phyloP scores from a whole-genome alignment of 2,329 filamentous ascomycete species.

The Alternaria brassicicola region DNA sequence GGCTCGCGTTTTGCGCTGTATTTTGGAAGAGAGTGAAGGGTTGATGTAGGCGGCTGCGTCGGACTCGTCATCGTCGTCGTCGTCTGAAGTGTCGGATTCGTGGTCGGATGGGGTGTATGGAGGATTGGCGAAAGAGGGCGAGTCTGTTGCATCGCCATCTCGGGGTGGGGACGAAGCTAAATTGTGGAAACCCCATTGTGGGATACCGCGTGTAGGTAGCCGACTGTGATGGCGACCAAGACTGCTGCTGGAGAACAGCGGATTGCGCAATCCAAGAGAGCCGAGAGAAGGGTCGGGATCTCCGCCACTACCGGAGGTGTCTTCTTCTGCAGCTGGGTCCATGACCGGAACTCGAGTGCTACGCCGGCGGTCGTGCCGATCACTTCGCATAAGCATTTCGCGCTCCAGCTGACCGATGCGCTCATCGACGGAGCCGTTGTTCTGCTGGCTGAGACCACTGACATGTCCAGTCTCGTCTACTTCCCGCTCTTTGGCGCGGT shows the following conservation, averaged over 20 bases:
- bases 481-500: slow-evolving; percentile 63
- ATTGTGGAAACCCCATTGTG: slow-evolving; percentile 19
- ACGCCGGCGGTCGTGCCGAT: slow-evolving; percentile 42
- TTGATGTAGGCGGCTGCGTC: slow-evolving; percentile 33
- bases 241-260: slow-evolving; percentile 27
- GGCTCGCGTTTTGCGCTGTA: slow-evolving; percentile 26
- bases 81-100: slow-evolving; percentile 34
- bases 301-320: slow-evolving; percentile 55
- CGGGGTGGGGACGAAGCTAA: slow-evolving; percentile 22
- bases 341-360: slow-evolving; percentile 28
- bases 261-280: slow-evolving; percentile 31
- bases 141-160: slow-evolving; percentile 23
- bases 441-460: slow-evolving; percentile 47
- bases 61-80: slow-evolving; percentile 36
- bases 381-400: slow-evolving; percentile 56
- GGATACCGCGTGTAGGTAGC: slow-evolving; percentile 21
- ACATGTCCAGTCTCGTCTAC: slow-evolving; percentile 52
- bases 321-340: slow-evolving; percentile 44
- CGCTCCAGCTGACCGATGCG: slow-evolving; percentile 61
- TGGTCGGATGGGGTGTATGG: slow-evolving; percentile 29
- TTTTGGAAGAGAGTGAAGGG: slow-evolving; percentile 27
- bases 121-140: slow-evolving; percentile 27
- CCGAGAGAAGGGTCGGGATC: slow-evolving; percentile 51
- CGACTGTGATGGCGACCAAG: slow-evolving; percentile 29
- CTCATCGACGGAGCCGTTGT: slow-evolving; percentile 57